Evolutionary conservation across 768 basidiomycete genomes (phyloP).

Genomic region (Kwoniella heveanensis): DNA sequence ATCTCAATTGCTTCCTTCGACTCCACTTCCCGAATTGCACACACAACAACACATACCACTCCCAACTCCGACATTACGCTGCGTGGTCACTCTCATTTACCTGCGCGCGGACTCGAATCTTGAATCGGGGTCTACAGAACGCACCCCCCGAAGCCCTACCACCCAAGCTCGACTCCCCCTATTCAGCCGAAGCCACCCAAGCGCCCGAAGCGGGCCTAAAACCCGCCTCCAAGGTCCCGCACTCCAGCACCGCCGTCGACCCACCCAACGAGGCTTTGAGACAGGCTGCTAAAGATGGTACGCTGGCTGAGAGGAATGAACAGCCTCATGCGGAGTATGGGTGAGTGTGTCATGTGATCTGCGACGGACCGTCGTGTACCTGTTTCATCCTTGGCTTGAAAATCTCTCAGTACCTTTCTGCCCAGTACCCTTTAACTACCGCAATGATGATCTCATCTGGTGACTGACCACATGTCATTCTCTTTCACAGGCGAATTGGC

Average conservation of each 20-base stretch:
- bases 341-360: constrained; percentile 34
- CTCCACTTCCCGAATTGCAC: too few species aligned
- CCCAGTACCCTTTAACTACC: too few species aligned
- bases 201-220: constrained; percentile 30
- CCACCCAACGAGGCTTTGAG: constrained; percentile 45
- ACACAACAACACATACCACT: too few species aligned
- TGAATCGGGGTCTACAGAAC: too few species aligned
- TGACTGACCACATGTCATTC: too few species aligned
- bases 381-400: too few species aligned
- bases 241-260: constrained; percentile 43
- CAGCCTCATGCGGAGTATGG: constrained; percentile 43
- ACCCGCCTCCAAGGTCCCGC: constrained; percentile 35
- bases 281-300: constrained; percentile 42
- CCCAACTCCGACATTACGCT: too few species aligned
- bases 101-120: too few species aligned
- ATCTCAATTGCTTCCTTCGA: too few species aligned
- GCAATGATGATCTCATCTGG: too few species aligned
- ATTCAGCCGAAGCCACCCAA: constrained; percentile 17
- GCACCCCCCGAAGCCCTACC: constrained; percentile 43
- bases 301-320: constrained; percentile 44
- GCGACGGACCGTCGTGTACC: background rate
- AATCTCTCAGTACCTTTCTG: too few species aligned
- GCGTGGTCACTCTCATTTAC: too few species aligned
- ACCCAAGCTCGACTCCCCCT: constrained; percentile 32
- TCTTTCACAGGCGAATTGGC: background rate